These are phyloP conservation scores for Alternaria sp. DNA, from an alignment of 2,329 filamentous ascomycete genomes.

Conservation along the genomic window DNA sequence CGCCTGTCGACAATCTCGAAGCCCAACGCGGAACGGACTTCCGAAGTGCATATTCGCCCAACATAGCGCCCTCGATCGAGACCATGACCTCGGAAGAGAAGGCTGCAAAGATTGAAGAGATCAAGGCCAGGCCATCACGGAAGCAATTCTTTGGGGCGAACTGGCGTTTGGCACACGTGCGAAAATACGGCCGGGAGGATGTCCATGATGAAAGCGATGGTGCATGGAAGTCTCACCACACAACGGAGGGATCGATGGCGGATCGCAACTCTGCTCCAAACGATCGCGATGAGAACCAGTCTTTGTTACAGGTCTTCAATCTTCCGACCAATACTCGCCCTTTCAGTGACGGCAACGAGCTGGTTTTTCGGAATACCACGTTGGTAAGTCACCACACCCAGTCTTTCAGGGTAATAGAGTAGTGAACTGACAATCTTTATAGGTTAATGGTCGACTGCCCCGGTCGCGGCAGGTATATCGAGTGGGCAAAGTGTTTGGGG, in stretches of 20 bases:
- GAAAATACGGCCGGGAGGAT: constrained; percentile 15
- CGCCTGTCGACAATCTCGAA: background rate
- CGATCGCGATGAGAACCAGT: background rate
- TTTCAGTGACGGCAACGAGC: constrained; percentile 33
- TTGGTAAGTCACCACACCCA: constrained; percentile 16
- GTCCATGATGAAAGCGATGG: constrained; percentile 27
- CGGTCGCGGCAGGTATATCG: constrained; percentile 30
- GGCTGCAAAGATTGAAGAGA: constrained; percentile 29
- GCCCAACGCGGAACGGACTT: constrained; percentile 13
- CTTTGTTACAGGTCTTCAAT: constrained; percentile 24
- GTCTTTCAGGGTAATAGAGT: background rate
- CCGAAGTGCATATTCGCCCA: constrained; percentile 11
- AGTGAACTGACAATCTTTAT: constrained; percentile 2
- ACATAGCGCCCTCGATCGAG: constrained; percentile 11
- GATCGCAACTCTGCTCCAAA: background rate
- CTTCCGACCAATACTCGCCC: constrained; percentile 33
- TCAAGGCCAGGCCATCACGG: constrained; percentile 41
- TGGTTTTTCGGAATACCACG: constrained; percentile 38
- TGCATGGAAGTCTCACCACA: constrained; percentile 10
- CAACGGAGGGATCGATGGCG: background rate
- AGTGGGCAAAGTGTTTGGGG: constrained; percentile 28
- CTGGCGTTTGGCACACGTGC: constrained; percentile 24
- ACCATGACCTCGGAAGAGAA: constrained; percentile 30
- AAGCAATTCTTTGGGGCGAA: constrained; percentile 39
- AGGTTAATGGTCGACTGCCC: constrained; percentile 31